phyloP scores from a whole-genome alignment of 1,284 basidiomycete species.

The Pseudozyma sp. region DNA sequence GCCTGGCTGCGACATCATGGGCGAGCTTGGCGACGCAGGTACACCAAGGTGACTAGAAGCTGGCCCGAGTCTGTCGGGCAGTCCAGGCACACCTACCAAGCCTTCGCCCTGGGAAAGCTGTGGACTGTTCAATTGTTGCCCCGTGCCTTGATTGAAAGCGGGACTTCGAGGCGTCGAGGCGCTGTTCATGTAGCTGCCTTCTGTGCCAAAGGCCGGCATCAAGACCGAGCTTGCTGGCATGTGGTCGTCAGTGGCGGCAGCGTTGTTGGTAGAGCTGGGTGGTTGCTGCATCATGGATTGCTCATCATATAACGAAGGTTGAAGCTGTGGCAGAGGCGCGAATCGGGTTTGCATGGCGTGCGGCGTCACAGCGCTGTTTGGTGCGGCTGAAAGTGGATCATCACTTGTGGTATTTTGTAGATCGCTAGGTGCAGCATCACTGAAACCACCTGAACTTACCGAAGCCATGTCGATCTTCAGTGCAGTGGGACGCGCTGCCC shows the following conservation, averaged over 20 bases:
- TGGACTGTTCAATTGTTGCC: slow-evolving; percentile 11
- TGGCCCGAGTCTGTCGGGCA: slow-evolving; percentile 21
- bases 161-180: slow-evolving; percentile 1
- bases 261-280: background rate
- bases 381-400: slow-evolving; percentile 18
- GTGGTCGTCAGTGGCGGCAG: slow-evolving; percentile 12
- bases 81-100: slow-evolving; percentile 23
- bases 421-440: background rate
- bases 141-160: slow-evolving; percentile 1
- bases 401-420: background rate
- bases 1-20: slow-evolving; percentile 26
- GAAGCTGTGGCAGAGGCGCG: slow-evolving; percentile 36
- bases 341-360: slow-evolving; percentile 40
- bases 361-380: slow-evolving; percentile 18
- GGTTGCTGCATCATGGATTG: slow-evolving; percentile 23
- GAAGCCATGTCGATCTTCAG: slow-evolving; percentile 42
- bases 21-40: slow-evolving; percentile 39
- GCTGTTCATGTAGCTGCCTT: slow-evolving; percentile 14
- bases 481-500: slow-evolving; percentile 33
- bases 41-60: slow-evolving; percentile 32
- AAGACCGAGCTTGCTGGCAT: slow-evolving; percentile 19
- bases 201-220: slow-evolving; percentile 51
- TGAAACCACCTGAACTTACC: slow-evolving; percentile 6
- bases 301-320: slow-evolving; percentile 26
- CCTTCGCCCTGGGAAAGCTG: slow-evolving; percentile 13